Evolutionary conservation across 768 basidiomycete species (phyloP).

Genomic region (Hydnomerulius pinastri): DNA sequence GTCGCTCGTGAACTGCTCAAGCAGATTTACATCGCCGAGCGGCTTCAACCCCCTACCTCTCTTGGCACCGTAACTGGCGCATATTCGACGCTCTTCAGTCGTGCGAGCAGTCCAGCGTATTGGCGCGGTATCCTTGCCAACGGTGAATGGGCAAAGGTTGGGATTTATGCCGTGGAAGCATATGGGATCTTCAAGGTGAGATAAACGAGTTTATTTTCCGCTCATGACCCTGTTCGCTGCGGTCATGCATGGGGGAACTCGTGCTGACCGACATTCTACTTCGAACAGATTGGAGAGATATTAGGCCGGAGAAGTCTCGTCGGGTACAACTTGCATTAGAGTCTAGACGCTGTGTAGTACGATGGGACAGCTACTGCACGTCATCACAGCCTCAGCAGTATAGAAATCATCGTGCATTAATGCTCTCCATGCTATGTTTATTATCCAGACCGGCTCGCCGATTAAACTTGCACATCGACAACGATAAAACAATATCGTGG

Average conservation of each 20-base stretch:
- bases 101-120: conserved; percentile 57
- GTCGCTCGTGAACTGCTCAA: conserved; percentile 76
- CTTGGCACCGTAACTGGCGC: conserved; percentile 53
- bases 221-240: background rate
- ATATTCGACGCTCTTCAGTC: conserved; percentile 66
- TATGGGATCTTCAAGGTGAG: conserved; percentile 88
- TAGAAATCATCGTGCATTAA: background rate
- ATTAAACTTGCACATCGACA: background rate
- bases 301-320: conserved; percentile 77
- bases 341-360: conserved; percentile 5
- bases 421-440: background rate
- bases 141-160: conserved; percentile 69
- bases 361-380: background rate
- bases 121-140: conserved; percentile 59
- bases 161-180: conserved; percentile 80
- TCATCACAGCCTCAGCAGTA: background rate
- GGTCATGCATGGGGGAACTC: background rate
- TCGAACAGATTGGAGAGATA: conserved; percentile 79
- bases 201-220: background rate
- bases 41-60: conserved; percentile 60
- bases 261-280: conserved; percentile 2
- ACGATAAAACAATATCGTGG: background rate
- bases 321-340: conserved; percentile 71
- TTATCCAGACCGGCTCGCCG: background rate
- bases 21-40: conserved; percentile 72